Percentiles rank a stretch among this genome's conserved stretches.
Evolutionary conservation across 306 rosid species (phyloP).

Genomic region (Gastrolobium villosum): DNA sequence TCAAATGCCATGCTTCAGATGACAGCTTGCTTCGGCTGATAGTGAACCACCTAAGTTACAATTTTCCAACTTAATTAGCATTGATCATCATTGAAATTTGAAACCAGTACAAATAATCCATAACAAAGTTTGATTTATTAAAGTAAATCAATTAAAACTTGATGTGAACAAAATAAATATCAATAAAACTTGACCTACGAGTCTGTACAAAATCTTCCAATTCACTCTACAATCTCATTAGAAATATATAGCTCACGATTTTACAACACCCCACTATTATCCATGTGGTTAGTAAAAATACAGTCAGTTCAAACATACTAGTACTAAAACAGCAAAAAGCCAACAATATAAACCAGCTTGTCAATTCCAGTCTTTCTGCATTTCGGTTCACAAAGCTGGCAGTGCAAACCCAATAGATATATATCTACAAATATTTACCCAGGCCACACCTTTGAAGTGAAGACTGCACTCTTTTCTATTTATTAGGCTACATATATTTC

Average conservation of each 20-base stretch:
- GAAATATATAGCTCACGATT: background rate
- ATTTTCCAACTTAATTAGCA: background rate
- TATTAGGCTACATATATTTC: conserved; percentile 35
- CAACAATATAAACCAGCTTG: conserved; percentile 31
- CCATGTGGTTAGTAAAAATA: background rate
- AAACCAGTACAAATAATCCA: background rate
- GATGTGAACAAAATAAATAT: conserved; percentile 5
- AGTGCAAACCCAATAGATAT: conserved; percentile 6
- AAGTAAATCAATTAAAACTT: background rate
- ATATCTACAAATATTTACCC: conserved; percentile 40
- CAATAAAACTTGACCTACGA: conserved; percentile 1
- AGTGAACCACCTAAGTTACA: background rate
- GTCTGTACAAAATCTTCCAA: conserved; percentile 10
- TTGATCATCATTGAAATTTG: background rate
- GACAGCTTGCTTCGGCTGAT: background rate
- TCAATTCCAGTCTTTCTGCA: conserved; percentile 26
- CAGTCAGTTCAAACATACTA: background rate
- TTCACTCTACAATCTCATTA: conserved; percentile 6
- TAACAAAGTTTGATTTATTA: background rate
- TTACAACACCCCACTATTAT: background rate
- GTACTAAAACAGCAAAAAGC: background rate
- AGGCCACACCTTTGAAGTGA: conserved; percentile 33
- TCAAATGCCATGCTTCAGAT: conserved; percentile 3
- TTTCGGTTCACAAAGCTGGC: conserved; percentile 12
- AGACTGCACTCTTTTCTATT: conserved; percentile 21